Percentiles rank a stretch among this genome's conserved stretches.
Evolutionary conservation across 2,329 filamentous ascomycete species (phyloP).

Genomic region (Cladosporium colombiae): DNA sequence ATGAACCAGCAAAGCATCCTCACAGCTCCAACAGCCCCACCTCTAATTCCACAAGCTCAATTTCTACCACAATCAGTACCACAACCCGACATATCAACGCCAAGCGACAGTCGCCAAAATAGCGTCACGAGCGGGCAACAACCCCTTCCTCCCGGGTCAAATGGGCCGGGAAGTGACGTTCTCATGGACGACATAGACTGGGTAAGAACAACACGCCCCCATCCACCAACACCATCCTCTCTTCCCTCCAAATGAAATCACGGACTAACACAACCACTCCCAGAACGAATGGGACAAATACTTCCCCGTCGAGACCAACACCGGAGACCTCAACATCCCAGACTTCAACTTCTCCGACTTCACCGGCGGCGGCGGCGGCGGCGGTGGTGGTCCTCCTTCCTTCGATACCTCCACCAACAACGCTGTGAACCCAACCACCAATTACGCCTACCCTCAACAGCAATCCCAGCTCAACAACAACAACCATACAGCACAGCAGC

Average conservation of each 20-base stretch:
- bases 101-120: constrained; percentile 28
- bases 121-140: constrained; percentile 18
- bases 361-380: constrained; percentile 25
- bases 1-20: constrained; percentile 20
- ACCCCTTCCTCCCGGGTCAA: constrained; percentile 10
- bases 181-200: constrained; percentile 62
- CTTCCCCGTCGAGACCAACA: constrained; percentile 42
- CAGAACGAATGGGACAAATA: constrained; percentile 51
- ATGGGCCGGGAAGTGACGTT: constrained; percentile 31
- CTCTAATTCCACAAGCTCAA: constrained; percentile 27
- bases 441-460: neutral
- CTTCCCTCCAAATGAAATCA: neutral
- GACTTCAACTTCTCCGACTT: constrained; percentile 39
- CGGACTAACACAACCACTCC: neutral
- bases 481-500: neutral
- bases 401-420: neutral
- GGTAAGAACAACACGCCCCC: constrained; percentile 50
- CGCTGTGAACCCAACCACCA: neutral
- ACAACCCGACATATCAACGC: constrained; percentile 24
- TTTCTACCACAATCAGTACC: constrained; percentile 30
- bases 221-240: no score
- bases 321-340: constrained; percentile 37
- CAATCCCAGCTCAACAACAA: neutral
- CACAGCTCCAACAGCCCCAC: constrained; percentile 7
- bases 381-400: neutral